Conservation (phyloP, 2,329 filamentous ascomycete genomes). For the Ceratocystis cacaofunesta region DNA sequence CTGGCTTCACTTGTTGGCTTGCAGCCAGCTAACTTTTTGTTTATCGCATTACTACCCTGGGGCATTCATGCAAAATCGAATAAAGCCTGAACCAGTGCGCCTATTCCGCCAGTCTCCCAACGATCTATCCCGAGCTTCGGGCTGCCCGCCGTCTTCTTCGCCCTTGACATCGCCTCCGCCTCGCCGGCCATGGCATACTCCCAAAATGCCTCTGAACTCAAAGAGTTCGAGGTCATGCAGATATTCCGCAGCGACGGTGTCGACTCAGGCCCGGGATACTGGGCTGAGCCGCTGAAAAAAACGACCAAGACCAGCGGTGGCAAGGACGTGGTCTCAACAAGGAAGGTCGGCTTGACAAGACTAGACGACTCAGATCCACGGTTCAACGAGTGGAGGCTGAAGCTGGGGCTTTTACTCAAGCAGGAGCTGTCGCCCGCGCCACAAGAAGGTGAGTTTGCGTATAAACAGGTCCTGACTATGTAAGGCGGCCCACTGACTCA, state of each 20-base stretch:
- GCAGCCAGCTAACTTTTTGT: too few relatives aligned
- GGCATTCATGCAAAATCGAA: too few relatives aligned
- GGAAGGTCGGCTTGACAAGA: constrained; percentile 29
- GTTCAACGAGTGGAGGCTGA: constrained; percentile 32
- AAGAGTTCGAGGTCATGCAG: constrained; percentile 28
- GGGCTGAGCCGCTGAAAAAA: constrained; percentile 24
- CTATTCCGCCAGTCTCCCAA: not conserved
- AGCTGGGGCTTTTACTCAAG: constrained; percentile 32
- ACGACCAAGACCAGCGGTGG: constrained; percentile 15
- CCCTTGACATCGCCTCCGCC: not conserved
- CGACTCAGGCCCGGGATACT: constrained; percentile 32
- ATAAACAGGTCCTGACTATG: not conserved
- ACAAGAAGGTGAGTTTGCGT: constrained; percentile 24
- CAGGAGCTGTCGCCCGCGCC: constrained; percentile 30
- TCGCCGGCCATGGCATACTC: not conserved
- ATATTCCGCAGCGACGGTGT: constrained; percentile 33
- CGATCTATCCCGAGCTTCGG: not conserved
- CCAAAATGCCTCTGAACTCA: constrained; percentile 4
- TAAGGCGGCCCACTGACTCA: not conserved
- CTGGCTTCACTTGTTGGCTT: too few relatives aligned
- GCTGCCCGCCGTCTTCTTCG: not conserved
- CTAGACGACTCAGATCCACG: constrained; percentile 31
- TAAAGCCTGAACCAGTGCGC: not conserved
- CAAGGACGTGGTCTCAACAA: constrained; percentile 19
- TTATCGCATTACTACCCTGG: too few relatives aligned